These are phyloP conservation scores for Apocynum venetum DNA, from an alignment of 257 asterid genomes.

Conservation along the genomic window DNA sequence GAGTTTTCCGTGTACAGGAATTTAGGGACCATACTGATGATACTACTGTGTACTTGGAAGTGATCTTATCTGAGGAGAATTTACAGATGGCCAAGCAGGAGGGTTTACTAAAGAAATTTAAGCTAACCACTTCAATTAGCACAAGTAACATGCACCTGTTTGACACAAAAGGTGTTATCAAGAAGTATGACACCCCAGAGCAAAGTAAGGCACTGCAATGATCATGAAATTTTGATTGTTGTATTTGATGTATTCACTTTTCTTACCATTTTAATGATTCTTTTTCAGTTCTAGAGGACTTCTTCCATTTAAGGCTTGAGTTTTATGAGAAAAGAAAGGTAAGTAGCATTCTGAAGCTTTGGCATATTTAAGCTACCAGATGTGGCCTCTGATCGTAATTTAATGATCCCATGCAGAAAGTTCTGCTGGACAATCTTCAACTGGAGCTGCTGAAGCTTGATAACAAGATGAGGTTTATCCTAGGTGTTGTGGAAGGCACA, in stretches of 20 bases:
- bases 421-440: conserved; percentile 64
- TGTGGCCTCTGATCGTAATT: background rate
- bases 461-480: conserved; percentile 76
- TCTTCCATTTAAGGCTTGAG: conserved; percentile 69
- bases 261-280: conserved; percentile 16
- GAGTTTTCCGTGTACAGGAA: conserved; percentile 36
- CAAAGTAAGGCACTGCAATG: conserved; percentile 52
- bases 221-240: background rate
- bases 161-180: conserved; percentile 71
- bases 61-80: conserved; percentile 52
- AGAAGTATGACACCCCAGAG: conserved; percentile 91
- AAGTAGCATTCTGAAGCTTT: conserved; percentile 17
- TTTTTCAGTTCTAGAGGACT: conserved; percentile 88
- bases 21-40: conserved; percentile 64
- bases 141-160: conserved; percentile 96
- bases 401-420: conserved; percentile 48
- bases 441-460: conserved; percentile 65
- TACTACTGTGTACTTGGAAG: conserved; percentile 57
- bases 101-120: conserved; percentile 73
- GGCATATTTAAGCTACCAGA: background rate
- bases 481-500: conserved; percentile 76
- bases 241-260: background rate
- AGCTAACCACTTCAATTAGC: conserved; percentile 67
- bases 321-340: conserved; percentile 81
- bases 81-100: conserved; percentile 60